Base-by-base conservation (phyloP, 257 asterid species). In the Cinchona pubescens region DNA sequence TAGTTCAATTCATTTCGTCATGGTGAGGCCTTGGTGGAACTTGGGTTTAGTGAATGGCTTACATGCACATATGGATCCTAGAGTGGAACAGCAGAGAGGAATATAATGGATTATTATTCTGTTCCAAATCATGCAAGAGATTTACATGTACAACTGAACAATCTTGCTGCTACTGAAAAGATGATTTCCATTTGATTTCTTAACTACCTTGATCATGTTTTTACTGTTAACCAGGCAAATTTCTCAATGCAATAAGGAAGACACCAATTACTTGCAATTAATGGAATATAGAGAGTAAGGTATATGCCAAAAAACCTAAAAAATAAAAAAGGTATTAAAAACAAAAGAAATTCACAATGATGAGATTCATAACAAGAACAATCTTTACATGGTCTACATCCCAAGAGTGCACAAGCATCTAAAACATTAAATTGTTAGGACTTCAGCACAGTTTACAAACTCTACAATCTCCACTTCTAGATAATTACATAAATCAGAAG, bases 1-100 rank as follows among this genome's bases (percentile, higher is more conserved):
- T 92, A 72, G 38, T 72, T 0, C 77, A 87, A 27, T 92, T 87
- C 76, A 78, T 87, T 62, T 43, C 84, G 32, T 79, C 90, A 1
- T 81, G 88, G 66, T 83, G 73, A 85, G 72, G 35, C 12, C 55
- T 1, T 45, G 66, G 61, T 32, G 9, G 7, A 59, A 32, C 34
- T 61, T 61, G 45, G 68, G 23, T 62, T 62, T 62, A 8, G 15
- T 19, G 29, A 4, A 64, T 64, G 30, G 5, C 27, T 25, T 15
- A 12, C 15, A 13, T 11, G n/a, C n/a, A 46, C 2, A 45, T 12
- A 38, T 38, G 42, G 3, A 40, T 40, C 45, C 5, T 40, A 3
- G 2, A 46, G 14, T 46, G 14, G 51, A 46, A 46, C 51, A 13
- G 51, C 15, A 3, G 51, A 13, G 18, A 15, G 51, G 14, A 46